These are phyloP conservation scores for Sporothrix euskadiensis DNA, from an alignment of 2,329 filamentous ascomycete genomes.

Conservation along the genomic window DNA sequence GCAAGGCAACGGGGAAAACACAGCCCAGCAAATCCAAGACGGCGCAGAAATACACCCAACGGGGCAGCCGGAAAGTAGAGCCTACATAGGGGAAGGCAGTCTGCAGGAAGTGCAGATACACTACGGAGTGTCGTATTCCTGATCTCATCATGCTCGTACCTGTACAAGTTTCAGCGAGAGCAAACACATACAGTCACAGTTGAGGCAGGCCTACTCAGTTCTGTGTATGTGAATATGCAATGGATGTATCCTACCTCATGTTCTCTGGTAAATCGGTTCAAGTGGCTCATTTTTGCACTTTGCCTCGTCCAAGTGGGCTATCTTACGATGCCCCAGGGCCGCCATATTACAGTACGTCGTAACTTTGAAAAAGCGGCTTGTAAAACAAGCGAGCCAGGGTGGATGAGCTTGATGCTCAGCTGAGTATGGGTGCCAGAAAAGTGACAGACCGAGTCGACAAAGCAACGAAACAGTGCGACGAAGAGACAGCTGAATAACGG, in stretches of 20 bases:
- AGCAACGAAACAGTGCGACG: too few species aligned
- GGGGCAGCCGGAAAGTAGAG: slow-evolving; percentile 17
- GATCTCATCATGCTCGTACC: neutral
- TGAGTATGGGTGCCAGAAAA: neutral
- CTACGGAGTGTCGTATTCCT: neutral
- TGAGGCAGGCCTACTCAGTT: too few species aligned
- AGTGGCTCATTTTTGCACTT: neutral
- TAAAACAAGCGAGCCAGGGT: slow-evolving; percentile 1
- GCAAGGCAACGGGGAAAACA: slow-evolving; percentile 1
- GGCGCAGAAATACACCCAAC: neutral
- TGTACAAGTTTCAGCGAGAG: neutral
- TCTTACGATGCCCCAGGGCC: neutral
- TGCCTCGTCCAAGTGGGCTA: slow-evolving; percentile 1
- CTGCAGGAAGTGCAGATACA: neutral
- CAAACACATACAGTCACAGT: neutral
- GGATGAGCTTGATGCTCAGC: neutral
- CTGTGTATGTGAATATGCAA: too few species aligned
- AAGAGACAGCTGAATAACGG: too few species aligned
- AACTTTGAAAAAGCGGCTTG: neutral
- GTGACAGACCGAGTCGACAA: neutral
- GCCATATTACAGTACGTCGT: neutral
- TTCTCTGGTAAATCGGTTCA: neutral
- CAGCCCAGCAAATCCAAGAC: slow-evolving; percentile 6
- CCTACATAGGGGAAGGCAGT: slow-evolving; percentile 2
- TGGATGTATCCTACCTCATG: neutral